Percentiles rank a stretch among this genome's conserved stretches.
These are phyloP conservation scores for Acer campestre DNA, from an alignment of 345 rosid genomes.

Conservation along the genomic window DNA sequence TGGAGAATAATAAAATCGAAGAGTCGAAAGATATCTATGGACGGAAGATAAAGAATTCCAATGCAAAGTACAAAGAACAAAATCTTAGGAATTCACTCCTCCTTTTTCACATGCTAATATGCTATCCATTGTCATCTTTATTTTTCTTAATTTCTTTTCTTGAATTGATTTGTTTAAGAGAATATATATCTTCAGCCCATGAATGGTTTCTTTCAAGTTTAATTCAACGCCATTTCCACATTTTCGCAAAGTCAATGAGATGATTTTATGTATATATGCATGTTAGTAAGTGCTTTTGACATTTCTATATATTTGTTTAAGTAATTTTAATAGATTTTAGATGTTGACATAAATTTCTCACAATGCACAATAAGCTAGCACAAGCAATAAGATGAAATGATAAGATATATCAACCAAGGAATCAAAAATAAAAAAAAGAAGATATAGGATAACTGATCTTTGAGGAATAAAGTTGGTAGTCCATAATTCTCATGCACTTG, in stretches of 20 bases:
- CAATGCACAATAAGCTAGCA: too few relatives aligned
- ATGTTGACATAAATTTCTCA: too few relatives aligned
- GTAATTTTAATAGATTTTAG: too few relatives aligned
- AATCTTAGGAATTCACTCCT: not conserved
- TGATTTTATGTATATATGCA: too few relatives aligned
- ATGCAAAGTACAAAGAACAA: conserved; percentile 22
- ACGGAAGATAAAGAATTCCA: conserved; percentile 6
- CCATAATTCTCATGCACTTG: conserved; percentile 7
- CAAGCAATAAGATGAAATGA: too few relatives aligned
- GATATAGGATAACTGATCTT: conserved; percentile 1
- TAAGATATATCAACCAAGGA: not conserved
- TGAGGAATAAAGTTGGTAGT: conserved; percentile 15
- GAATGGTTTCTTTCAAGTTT: not conserved
- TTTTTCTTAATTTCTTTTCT: too few relatives aligned
- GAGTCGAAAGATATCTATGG: conserved; percentile 6
- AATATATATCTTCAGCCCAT: not conserved
- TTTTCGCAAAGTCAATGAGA: not conserved
- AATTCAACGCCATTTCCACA: not conserved
- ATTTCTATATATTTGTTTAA: too few relatives aligned
- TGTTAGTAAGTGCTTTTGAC: too few relatives aligned
- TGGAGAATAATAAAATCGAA: not conserved
- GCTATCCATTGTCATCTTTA: too few relatives aligned
- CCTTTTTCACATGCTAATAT: too few relatives aligned
- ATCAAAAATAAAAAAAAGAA: not conserved
- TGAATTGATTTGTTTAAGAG: too few relatives aligned